phyloP scores from a whole-genome alignment of 441 rosid species.

The Croton laevigatus region DNA sequence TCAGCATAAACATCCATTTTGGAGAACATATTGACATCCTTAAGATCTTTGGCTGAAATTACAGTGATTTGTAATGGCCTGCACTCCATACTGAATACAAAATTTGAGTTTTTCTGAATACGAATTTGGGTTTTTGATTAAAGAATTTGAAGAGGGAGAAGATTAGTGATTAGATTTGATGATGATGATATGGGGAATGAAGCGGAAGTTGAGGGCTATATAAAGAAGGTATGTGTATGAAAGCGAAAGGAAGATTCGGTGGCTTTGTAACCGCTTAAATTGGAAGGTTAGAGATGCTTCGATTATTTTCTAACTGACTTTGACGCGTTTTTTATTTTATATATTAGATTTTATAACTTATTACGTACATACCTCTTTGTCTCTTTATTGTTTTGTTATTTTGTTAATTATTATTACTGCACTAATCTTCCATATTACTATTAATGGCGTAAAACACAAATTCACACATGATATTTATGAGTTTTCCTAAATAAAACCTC shows the following conservation, averaged over 20 bases:
- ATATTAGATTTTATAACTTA: too few species aligned
- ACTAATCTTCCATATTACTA: too few species aligned
- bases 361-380: too few species aligned
- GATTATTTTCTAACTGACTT: background rate
- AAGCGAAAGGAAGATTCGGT: constrained; percentile 2
- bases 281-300: background rate
- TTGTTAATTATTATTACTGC: too few species aligned
- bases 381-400: too few species aligned
- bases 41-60: constrained; percentile 46
- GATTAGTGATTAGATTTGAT: background rate
- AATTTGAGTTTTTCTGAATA: too few species aligned
- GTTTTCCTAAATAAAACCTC: too few species aligned
- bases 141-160: background rate
- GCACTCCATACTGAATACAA: too few species aligned
- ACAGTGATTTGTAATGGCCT: constrained; percentile 52
- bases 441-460: too few species aligned
- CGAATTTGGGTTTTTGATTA: too few species aligned
- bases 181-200: background rate
- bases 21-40: constrained; percentile 54
- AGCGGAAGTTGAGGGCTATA: background rate
- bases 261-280: background rate
- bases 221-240: background rate
- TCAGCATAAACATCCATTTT: constrained; percentile 66
- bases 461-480: too few species aligned
- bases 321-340: background rate